phyloP scores from a whole-genome alignment of 768 basidiomycete genomes.

The Butyriboletus loyo region DNA sequence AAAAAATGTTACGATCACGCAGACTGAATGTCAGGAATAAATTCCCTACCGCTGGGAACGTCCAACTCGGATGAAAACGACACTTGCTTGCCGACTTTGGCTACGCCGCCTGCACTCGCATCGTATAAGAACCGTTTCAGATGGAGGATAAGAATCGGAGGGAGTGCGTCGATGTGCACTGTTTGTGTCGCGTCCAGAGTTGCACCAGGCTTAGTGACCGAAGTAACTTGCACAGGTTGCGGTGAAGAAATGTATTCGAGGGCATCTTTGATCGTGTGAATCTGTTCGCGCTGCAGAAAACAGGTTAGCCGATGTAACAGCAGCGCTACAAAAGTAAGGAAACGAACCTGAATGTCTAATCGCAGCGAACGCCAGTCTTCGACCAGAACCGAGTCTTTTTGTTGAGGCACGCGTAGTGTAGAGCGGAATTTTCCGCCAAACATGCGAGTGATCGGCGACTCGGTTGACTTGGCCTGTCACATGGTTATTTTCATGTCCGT shows the following conservation, averaged over 20 bases:
- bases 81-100: conserved; percentile 84
- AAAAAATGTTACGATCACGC: neutral
- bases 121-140: conserved; percentile 92
- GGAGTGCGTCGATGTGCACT: conserved; percentile 76
- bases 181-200: conserved; percentile 72
- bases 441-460: conserved; percentile 86
- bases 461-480: conserved; percentile 66
- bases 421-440: conserved; percentile 94
- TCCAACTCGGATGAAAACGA: conserved; percentile 75
- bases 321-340: neutral
- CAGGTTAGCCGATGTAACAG: neutral
- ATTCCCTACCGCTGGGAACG: conserved; percentile 57
- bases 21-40: neutral
- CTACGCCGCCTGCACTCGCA: conserved; percentile 65
- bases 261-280: conserved; percentile 81
- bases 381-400: conserved; percentile 82
- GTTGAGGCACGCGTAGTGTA: conserved; percentile 73
- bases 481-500: neutral
- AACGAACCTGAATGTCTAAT: conserved; percentile 79
- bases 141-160: conserved; percentile 82
- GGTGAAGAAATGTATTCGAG: conserved; percentile 74
- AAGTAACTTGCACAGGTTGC: conserved; percentile 71
- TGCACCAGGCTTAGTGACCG: conserved; percentile 51
- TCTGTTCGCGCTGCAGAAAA: conserved; percentile 55
- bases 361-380: conserved; percentile 91